These are phyloP conservation scores for Sergeia podlipaevii DNA, from an alignment of 208 protist genomes.

Conservation along the genomic window DNA sequence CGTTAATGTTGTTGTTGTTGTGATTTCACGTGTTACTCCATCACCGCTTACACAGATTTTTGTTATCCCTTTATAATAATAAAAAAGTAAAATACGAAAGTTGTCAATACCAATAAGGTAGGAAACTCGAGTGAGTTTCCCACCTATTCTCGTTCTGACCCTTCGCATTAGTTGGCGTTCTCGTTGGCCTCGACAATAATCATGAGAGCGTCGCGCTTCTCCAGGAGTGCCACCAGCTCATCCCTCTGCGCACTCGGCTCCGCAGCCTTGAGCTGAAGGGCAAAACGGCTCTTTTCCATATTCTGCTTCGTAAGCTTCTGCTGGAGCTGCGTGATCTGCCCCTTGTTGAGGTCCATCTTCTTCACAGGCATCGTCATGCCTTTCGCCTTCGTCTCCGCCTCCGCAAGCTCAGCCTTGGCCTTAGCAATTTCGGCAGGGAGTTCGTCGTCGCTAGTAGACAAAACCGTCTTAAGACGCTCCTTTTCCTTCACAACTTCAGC, in stretches of 20 bases:
- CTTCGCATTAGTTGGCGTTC: neutral
- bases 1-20: no score
- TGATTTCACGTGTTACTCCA: no score
- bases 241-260: slow-evolving; percentile 46
- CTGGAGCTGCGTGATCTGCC: slow-evolving; percentile 67
- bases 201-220: slow-evolving; percentile 46
- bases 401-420: slow-evolving; percentile 44
- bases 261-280: slow-evolving; percentile 76
- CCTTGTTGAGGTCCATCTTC: slow-evolving; percentile 43
- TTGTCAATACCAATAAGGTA: no score
- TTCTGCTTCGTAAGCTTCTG: slow-evolving; percentile 79
- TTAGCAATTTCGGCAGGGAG: slow-evolving; percentile 39
- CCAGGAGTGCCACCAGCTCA: slow-evolving; percentile 48
- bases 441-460: slow-evolving; percentile 62
- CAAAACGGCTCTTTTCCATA: slow-evolving; percentile 62
- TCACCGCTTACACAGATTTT: no score
- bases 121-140: no score
- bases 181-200: slow-evolving; percentile 33
- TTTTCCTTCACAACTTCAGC: slow-evolving; percentile 53
- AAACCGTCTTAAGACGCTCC: slow-evolving; percentile 54
- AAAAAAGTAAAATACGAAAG: no score
- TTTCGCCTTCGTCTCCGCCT: slow-evolving; percentile 23
- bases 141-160: neutral
- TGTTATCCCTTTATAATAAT: no score
- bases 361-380: slow-evolving; percentile 11